Evolutionary conservation across 257 asterid species (phyloP).

Genomic region (Capsicum pubescens): DNA sequence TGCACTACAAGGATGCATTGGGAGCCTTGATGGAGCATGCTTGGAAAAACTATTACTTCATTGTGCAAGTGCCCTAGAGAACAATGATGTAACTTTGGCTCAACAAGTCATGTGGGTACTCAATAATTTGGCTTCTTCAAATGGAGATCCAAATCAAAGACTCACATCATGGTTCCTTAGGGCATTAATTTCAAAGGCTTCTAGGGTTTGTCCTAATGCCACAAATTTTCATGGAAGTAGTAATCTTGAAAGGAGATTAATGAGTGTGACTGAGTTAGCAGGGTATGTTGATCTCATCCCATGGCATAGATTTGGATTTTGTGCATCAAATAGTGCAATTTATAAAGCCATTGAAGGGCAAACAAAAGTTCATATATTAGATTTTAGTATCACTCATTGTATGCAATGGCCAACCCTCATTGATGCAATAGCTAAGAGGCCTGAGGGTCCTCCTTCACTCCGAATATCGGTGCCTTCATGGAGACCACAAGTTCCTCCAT

Average conservation of each 20-base stretch:
- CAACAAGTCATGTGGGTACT: conserved; percentile 96
- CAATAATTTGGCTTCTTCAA: conserved; percentile 75
- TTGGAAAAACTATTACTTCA: conserved; percentile 77
- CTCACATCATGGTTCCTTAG: conserved; percentile 68
- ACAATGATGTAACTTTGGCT: conserved; percentile 75
- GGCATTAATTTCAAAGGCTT: conserved; percentile 65
- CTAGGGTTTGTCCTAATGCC: conserved; percentile 61
- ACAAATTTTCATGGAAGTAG: conserved; percentile 28
- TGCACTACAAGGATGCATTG: conserved; percentile 57
- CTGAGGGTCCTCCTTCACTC: conserved; percentile 53
- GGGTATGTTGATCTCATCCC: conserved; percentile 83
- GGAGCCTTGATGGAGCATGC: conserved; percentile 74
- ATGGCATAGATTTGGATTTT: conserved; percentile 82
- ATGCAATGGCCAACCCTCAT: conserved; percentile 90
- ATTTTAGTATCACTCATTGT: conserved; percentile 74
- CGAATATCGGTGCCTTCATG: conserved; percentile 59
- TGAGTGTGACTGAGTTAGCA: conserved; percentile 77
- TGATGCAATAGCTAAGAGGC: conserved; percentile 55
- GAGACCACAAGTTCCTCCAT: conserved; percentile 67
- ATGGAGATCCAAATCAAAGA: conserved; percentile 78
- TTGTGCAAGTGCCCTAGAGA: conserved; percentile 70
- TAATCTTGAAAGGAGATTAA: conserved; percentile 41
- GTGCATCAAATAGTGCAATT: conserved; percentile 67
- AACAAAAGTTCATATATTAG: conserved; percentile 59
- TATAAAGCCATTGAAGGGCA: conserved; percentile 50